Evolutionary conservation across 805 yeast genomes (phyloP).

Genomic region (Metschnikowia baotianmanensis): DNA sequence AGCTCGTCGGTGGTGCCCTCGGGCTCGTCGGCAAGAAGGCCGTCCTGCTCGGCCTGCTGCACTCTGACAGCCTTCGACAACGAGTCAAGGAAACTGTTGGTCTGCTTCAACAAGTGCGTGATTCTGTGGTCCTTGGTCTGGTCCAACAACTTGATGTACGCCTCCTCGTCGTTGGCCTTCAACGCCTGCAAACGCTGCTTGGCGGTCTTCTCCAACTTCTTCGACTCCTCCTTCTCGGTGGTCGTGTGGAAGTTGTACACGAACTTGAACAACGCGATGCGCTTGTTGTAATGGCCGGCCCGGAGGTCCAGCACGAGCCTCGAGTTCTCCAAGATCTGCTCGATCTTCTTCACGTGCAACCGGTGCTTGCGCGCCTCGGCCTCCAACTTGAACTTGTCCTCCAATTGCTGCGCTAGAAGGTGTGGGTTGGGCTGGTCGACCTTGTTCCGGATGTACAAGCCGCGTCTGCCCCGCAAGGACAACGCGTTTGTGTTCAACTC

Average conservation of each 20-base stretch:
- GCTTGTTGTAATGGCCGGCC: slow-evolving; percentile 24
- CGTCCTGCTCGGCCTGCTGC: slow-evolving; percentile 58
- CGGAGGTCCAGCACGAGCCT: slow-evolving; percentile 22
- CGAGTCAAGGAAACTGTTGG: slow-evolving; percentile 73
- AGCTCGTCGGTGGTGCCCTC: slow-evolving; percentile 49
- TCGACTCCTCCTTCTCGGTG: slow-evolving; percentile 73
- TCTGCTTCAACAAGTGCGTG: slow-evolving; percentile 77
- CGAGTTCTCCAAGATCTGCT: slow-evolving; percentile 28
- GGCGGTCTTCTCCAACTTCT: slow-evolving; percentile 75
- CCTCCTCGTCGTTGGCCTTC: slow-evolving; percentile 86
- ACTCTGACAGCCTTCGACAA: slow-evolving; percentile 75
- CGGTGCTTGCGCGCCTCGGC: slow-evolving; percentile 47
- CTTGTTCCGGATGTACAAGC: slow-evolving; percentile 65
- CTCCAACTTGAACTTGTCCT: slow-evolving; percentile 66
- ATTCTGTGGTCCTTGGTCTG: slow-evolving; percentile 87
- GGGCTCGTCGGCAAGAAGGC: slow-evolving; percentile 30
- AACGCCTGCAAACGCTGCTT: slow-evolving; percentile 84
- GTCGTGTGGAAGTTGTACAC: slow-evolving; percentile 49
- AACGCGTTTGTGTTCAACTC: slow-evolving; percentile 51
- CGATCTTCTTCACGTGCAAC: slow-evolving; percentile 49
- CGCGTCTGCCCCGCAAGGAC: slow-evolving; percentile 65
- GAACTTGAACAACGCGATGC: slow-evolving; percentile 30
- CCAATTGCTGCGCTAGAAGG: slow-evolving; percentile 69
- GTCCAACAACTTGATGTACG: slow-evolving; percentile 76
- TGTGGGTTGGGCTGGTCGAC: slow-evolving; percentile 73